Conservation (phyloP, 208 protist genomes). For the Acanthamoeba rhysodes region DNA sequence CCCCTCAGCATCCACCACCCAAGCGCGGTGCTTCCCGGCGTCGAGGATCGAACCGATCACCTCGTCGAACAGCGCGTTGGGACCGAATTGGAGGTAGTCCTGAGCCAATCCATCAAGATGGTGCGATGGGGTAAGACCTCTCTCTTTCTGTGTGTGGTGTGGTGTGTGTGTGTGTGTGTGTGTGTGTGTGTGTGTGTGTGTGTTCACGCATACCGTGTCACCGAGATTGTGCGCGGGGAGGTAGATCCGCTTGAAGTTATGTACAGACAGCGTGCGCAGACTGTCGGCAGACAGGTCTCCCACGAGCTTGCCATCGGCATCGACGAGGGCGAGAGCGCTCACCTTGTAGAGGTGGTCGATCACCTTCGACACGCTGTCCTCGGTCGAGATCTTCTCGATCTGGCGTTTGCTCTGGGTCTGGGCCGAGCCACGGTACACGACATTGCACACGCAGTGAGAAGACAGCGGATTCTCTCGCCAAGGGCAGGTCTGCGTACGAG, state of each 20-base stretch:
- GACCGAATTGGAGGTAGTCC: neutral
- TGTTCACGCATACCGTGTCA: neutral
- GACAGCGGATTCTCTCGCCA: neutral
- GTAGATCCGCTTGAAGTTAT: conserved; percentile 67
- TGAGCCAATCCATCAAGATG: neutral
- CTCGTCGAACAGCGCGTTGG: neutral
- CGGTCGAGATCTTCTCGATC: neutral
- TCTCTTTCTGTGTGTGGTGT: no score
- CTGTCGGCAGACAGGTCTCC: conserved; percentile 61
- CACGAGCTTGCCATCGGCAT: conserved; percentile 37
- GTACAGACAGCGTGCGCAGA: conserved; percentile 36
- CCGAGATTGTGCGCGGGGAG: neutral
- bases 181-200: no score
- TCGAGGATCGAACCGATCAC: conserved; percentile 43
- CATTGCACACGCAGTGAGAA: neutral
- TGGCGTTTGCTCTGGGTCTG: neutral
- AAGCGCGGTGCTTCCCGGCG: conserved; percentile 31
- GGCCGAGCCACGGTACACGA: no score
- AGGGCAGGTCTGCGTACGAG: neutral
- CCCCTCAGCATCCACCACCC: conserved; percentile 46
- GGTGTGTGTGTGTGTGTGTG: no score
- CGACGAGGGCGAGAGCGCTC: conserved; percentile 48
- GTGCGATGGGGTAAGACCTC: no score
- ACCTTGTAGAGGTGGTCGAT: conserved; percentile 25
- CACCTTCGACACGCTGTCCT: conserved; percentile 26